These are phyloP conservation scores for Przewalskia tangutica DNA, from an alignment of 257 asterid species.

Conservation along the genomic window DNA sequence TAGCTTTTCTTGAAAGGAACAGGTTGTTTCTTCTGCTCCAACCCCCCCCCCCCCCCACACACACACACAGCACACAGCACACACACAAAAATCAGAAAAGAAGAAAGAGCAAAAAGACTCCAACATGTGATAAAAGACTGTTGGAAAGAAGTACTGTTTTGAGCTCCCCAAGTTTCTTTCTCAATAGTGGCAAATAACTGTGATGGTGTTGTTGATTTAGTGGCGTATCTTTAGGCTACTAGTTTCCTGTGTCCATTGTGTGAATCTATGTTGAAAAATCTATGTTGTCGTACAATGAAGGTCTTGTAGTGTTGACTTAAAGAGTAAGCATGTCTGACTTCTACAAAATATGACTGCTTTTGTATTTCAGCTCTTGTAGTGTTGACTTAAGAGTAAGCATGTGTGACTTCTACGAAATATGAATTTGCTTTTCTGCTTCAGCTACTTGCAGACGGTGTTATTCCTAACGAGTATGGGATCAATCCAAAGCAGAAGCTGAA, in stretches of 20 bases:
- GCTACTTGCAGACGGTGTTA: constrained; percentile 87
- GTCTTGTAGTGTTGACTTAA: background rate
- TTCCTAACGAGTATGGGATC: constrained; percentile 82
- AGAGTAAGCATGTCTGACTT: background rate
- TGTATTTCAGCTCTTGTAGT: constrained; percentile 32
- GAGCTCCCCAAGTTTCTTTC: constrained; percentile 1
- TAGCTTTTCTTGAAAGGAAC: background rate
- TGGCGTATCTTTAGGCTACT: background rate
- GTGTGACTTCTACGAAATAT: background rate
- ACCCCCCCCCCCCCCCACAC: background rate
- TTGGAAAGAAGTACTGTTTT: background rate
- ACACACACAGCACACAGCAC: too few species aligned
- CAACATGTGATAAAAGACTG: background rate
- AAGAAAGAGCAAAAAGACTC: background rate
- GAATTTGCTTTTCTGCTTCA: constrained; percentile 21
- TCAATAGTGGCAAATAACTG: background rate
- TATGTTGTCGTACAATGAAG: background rate
- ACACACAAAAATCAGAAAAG: background rate
- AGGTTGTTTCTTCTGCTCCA: background rate
- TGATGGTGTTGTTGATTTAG: background rate
- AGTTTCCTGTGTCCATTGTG: background rate
- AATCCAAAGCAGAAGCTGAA: constrained; percentile 74
- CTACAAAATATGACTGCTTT: background rate
- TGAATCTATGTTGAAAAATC: too few species aligned
- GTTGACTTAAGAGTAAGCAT: background rate